phyloP scores from a whole-genome alignment of 768 basidiomycete genomes.

The Pisolithus orientalis region DNA sequence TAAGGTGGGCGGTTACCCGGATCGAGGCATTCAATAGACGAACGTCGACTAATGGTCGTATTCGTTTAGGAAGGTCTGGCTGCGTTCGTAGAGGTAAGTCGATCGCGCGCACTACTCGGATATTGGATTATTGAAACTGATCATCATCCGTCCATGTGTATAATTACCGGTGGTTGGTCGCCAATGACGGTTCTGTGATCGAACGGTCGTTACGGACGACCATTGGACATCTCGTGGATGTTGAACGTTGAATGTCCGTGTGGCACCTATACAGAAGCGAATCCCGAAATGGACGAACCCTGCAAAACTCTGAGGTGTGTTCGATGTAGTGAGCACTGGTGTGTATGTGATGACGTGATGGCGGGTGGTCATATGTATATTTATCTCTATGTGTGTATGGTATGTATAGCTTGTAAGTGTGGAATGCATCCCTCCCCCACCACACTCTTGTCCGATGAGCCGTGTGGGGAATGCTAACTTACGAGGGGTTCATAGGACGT shows the following conservation, averaged over 20 bases:
- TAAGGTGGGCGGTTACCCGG: constrained; percentile 37
- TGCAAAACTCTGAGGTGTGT: constrained; percentile 39
- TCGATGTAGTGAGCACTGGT: too few relatives aligned
- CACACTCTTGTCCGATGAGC: too few relatives aligned
- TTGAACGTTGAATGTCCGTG: background rate
- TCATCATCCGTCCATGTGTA: background rate
- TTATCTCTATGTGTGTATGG: too few relatives aligned
- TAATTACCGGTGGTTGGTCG: background rate
- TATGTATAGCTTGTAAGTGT: too few relatives aligned
- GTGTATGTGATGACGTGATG: too few relatives aligned
- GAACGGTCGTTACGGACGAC: constrained; percentile 6
- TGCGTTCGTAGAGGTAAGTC: constrained; percentile 59
- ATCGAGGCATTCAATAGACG: background rate
- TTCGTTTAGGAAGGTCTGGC: constrained; percentile 54
- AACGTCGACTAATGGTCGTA: too few relatives aligned
- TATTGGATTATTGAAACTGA: too few relatives aligned
- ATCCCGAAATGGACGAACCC: constrained; percentile 53
- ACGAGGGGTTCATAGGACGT: too few relatives aligned
- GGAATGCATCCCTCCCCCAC: too few relatives aligned
- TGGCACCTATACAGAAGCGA: constrained; percentile 31
- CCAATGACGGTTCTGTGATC: constrained; percentile 7
- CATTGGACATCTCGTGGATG: background rate
- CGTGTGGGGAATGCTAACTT: too few relatives aligned
- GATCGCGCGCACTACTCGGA: background rate
- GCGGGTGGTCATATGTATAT: too few relatives aligned